Evolutionary conservation across 208 protist genomes (phyloP).

Genomic region (Leishmania gerbilli): DNA sequence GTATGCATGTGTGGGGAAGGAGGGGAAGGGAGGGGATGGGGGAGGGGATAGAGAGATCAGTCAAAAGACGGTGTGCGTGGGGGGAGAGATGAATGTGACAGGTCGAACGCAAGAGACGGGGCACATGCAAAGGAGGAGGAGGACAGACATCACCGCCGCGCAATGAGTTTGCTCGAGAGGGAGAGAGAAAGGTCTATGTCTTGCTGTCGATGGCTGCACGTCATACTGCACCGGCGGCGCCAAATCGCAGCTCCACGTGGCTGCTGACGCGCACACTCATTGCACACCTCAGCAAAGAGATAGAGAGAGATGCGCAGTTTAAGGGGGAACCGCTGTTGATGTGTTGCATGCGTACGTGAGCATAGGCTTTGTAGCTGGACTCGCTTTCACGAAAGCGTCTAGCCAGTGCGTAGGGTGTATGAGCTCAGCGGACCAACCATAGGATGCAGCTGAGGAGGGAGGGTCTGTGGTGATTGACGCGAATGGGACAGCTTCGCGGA

Average conservation of each 20-base stretch:
- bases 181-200: neutral
- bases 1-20: neutral
- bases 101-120: neutral
- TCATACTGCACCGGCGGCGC: neutral
- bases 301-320: neutral
- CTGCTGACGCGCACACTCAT: neutral
- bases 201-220: neutral
- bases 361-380: neutral
- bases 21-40: neutral
- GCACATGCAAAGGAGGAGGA: neutral
- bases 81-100: constrained; percentile 10
- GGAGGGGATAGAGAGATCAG: neutral
- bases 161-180: neutral
- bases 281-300: neutral
- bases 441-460: neutral
- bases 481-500: neutral
- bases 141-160: neutral
- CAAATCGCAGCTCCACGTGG: neutral
- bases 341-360: neutral
- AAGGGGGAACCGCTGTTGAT: neutral
- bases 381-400: neutral
- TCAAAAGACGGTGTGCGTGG: neutral
- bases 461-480: neutral
- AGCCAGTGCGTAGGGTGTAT: neutral
- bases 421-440: neutral